A percentile compares a stretch with the other conserved stretches of the same genome.
These are phyloP conservation scores for Inga leiocalycina DNA, from an alignment of 306 rosid species.

Conservation along the genomic window DNA sequence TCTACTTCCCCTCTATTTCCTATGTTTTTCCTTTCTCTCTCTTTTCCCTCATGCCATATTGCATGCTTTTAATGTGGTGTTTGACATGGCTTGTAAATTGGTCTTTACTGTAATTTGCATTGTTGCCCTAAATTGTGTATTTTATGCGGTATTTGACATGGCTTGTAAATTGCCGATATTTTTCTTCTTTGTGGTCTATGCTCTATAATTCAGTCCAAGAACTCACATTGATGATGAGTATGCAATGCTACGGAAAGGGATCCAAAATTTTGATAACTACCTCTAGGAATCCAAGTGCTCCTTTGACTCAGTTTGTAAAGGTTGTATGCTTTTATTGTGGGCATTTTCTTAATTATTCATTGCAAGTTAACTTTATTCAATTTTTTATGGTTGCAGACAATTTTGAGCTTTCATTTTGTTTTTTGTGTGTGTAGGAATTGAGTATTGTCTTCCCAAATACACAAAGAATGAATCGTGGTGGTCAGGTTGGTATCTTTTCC, in stretches of 20 bases:
- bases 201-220: conserved; percentile 56
- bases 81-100: neutral
- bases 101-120: neutral
- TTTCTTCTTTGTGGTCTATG: conserved; percentile 7
- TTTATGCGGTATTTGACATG: conserved; percentile 19
- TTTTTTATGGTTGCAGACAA: neutral
- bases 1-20: too few species aligned
- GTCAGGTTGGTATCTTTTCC: conserved; percentile 67
- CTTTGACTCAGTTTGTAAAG: conserved; percentile 88
- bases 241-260: conserved; percentile 78
- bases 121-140: conserved; percentile 10
- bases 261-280: conserved; percentile 87
- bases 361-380: neutral
- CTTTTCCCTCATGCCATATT: too few species aligned
- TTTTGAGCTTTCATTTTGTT: conserved; percentile 8
- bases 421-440: conserved; percentile 61
- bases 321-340: conserved; percentile 40
- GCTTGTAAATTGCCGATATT: conserved; percentile 5
- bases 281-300: conserved; percentile 90
- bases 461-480: conserved; percentile 90
- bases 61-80: conserved; percentile 10
- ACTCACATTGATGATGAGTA: conserved; percentile 88
- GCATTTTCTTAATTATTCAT: neutral
- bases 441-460: conserved; percentile 89
- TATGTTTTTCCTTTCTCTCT: too few species aligned